A percentile compares a stretch with the other conserved stretches of the same genome.
Conservation (phyloP, 116 monocot genomes). For the Posidonia oceanica region DNA sequence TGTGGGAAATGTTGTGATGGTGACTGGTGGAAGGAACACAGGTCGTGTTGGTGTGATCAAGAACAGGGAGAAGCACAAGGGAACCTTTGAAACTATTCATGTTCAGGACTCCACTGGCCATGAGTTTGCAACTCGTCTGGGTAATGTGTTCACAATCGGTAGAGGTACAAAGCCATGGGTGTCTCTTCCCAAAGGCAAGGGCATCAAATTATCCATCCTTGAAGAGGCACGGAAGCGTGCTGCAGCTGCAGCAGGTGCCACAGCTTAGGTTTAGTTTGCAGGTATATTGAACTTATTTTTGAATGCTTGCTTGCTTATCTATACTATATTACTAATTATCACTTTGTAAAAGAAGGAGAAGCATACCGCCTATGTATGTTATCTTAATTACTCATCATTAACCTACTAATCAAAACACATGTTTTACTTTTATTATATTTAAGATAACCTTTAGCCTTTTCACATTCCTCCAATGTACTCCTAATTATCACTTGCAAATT, state of each 20-base stretch:
- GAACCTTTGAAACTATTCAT: constrained; percentile 63
- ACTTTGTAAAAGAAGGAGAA: too few species aligned
- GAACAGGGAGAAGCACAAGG: constrained; percentile 79
- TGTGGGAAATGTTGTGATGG: constrained; percentile 63
- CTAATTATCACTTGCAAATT: too few species aligned
- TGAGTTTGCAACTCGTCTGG: constrained; percentile 57
- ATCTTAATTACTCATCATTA: too few species aligned
- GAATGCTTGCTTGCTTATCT: background rate
- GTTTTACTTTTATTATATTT: too few species aligned
- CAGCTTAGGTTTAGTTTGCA: background rate
- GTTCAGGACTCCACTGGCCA: constrained; percentile 61
- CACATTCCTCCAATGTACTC: too few species aligned
- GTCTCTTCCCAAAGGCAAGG: constrained; percentile 75
- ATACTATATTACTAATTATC: too few species aligned
- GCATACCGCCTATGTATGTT: too few species aligned
- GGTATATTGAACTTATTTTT: background rate
- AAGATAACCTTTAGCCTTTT: too few species aligned
- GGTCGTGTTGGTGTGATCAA: constrained; percentile 73
- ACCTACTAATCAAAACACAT: too few species aligned
- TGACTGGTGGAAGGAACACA: constrained; percentile 53
- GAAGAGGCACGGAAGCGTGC: constrained; percentile 63
- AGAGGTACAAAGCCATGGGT: constrained; percentile 58
- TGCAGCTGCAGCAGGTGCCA: constrained; percentile 24
- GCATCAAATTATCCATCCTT: constrained; percentile 66
- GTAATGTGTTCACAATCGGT: constrained; percentile 63